Base-by-base conservation (phyloP, 306 rosid species). In the Gynostemma pentaphyllum region DNA sequence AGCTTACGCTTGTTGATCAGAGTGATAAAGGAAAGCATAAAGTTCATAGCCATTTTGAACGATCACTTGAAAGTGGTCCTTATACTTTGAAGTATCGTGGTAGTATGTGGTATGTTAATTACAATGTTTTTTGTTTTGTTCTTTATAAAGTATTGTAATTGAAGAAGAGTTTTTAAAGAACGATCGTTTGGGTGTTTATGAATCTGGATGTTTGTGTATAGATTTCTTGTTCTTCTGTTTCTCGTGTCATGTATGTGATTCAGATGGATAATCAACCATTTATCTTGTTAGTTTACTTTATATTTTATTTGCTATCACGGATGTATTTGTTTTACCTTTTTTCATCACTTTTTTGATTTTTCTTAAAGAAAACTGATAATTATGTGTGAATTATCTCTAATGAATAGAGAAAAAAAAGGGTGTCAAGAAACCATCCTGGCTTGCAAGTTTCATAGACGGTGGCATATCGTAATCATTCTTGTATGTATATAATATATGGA, bases 31-130 rank as follows among this genome's bases (percentile, higher is more conserved):
- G 94, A 13, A 90, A 87, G 23, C 75, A 87, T 47, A 90, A 90
- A 71, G 90, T 90, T 26, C 97, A 90, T 45, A 90, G 95, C 62
- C 97, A 90, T 67, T 90, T 90, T 51, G 94, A 90, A 78, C 95
- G 97, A 2, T 87, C 97, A 0, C 80, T 90, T 6, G 97, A 90
- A 78, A 76, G 97, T 59, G 97, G 97, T 22, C 95, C 97, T 3
- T 90, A 90, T 68, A 83, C 95, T 8, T 66, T 90, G 68, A 90
- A 90, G 83, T 90, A 87, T 61, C 76, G 90, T 61, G 97, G 97
- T 68, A 90, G 97, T 76, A 90, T 90, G 97, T 90, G 97, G 97
- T 89, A 79, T 50, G 59, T 2, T 42, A 46, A 42, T 27, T 7
- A n/a, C n/a, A n/a, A n/a, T n/a, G 0, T 15, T 28, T 23, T 23